phyloP scores from a whole-genome alignment of 2,329 filamentous ascomycete genomes.

The Endocalyx cinctus region DNA sequence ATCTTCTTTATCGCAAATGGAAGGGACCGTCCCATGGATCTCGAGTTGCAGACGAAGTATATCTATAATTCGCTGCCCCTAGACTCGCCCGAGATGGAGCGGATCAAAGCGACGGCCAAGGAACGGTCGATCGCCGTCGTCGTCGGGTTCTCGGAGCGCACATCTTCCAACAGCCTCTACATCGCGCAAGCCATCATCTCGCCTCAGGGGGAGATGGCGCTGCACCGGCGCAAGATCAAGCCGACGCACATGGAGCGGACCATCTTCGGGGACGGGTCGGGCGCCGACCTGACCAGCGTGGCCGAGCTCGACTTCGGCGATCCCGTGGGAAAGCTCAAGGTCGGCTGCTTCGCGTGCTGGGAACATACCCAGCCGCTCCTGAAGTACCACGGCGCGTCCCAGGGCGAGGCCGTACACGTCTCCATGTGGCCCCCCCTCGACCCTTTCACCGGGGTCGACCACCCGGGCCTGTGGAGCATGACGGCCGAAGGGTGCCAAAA shows the following conservation, averaged over 20 bases:
- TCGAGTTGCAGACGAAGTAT: constrained; percentile 25
- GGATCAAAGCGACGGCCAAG: constrained; percentile 28
- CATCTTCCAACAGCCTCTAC: constrained; percentile 33
- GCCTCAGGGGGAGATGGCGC: constrained; percentile 32
- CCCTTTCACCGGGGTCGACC: constrained; percentile 10
- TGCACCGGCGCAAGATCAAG: constrained; percentile 45
- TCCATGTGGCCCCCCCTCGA: constrained; percentile 39
- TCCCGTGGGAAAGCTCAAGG: constrained; percentile 21
- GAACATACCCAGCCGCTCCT: constrained; percentile 48
- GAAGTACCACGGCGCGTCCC: constrained; percentile 40
- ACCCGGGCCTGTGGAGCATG: constrained; percentile 26
- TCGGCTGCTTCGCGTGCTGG: constrained; percentile 45
- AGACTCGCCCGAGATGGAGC: constrained; percentile 31
- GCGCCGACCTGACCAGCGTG: constrained; percentile 34
- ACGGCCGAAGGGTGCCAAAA: constrained; percentile 32
- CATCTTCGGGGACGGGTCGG: constrained; percentile 42
- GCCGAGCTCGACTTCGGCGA: constrained; percentile 32
- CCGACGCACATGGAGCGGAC: constrained; percentile 49
- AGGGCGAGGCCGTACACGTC: constrained; percentile 43
- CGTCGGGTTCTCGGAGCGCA: constrained; percentile 39
- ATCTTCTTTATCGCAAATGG: neutral
- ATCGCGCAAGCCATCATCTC: constrained; percentile 42
- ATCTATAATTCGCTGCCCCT: constrained; percentile 26
- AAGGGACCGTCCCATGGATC: constrained; percentile 29
- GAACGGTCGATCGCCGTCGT: constrained; percentile 35